Percentiles rank a stretch among this genome's conserved stretches.
Evolutionary conservation across 1,284 basidiomycete species (phyloP).

Genomic region (Ganoderma resinaceum): DNA sequence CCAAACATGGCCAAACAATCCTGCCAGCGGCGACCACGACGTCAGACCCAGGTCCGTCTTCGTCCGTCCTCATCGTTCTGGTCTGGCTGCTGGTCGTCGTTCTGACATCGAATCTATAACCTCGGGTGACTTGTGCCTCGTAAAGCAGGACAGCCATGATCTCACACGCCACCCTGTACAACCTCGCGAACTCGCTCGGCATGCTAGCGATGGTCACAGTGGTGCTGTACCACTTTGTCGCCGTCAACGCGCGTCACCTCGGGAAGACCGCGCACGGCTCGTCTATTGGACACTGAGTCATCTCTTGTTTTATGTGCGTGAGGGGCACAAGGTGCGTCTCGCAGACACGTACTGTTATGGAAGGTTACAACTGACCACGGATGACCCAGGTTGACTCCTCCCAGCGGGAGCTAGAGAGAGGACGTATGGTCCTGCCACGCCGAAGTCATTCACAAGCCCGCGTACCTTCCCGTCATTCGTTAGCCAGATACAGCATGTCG

Average conservation of each 20-base stretch:
- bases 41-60: constrained; percentile 23
- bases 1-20: constrained; percentile 31
- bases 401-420: neutral
- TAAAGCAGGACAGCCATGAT: constrained; percentile 57
- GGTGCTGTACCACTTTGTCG: constrained; percentile 87
- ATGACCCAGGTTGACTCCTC: neutral
- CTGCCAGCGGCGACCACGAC: constrained; percentile 34
- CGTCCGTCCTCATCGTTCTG: constrained; percentile 11
- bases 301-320: neutral
- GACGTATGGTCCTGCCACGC: neutral
- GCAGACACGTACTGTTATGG: neutral
- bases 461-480: neutral
- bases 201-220: constrained; percentile 84
- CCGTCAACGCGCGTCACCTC: constrained; percentile 75
- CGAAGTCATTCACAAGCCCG: neutral
- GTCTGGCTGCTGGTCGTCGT: neutral
- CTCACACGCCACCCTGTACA: constrained; percentile 80
- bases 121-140: neutral
- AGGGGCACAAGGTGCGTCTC: neutral
- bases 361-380: neutral
- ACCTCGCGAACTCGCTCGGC: constrained; percentile 85
- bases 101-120: neutral
- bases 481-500: neutral
- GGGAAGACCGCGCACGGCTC: constrained; percentile 24
- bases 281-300: constrained; percentile 13